phyloP scores from a whole-genome alignment of 129 eudicot genomes.

The Artemisia argyi region DNA sequence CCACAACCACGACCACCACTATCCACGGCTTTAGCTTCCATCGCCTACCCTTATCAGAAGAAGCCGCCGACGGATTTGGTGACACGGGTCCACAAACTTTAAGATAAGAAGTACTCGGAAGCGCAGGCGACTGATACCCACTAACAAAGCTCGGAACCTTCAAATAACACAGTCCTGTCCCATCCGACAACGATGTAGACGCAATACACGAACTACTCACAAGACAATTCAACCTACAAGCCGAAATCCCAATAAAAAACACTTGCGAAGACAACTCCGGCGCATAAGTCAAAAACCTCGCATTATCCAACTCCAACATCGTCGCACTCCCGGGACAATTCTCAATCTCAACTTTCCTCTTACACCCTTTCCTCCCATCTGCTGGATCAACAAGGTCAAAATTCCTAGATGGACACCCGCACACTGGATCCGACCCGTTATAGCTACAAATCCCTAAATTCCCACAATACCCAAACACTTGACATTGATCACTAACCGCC shows the following conservation, averaged over 20 bases:
- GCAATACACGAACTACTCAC: constrained; percentile 62
- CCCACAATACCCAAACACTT: constrained; percentile 86
- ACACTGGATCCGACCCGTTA: constrained; percentile 61
- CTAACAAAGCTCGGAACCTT: constrained; percentile 62
- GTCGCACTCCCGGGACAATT: constrained; percentile 59
- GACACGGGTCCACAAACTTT: constrained; percentile 65
- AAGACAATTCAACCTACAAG: constrained; percentile 80
- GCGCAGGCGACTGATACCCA: constrained; percentile 75
- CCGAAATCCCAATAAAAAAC: constrained; percentile 53
- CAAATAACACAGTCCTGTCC: constrained; percentile 75
- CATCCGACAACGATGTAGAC: constrained; percentile 80
- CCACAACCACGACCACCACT: constrained; percentile 60
- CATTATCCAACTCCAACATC: constrained; percentile 60
- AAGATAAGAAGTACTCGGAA: constrained; percentile 83
- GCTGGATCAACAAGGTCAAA: constrained; percentile 55
- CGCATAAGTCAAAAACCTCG: constrained; percentile 60
- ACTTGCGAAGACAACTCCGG: constrained; percentile 57
- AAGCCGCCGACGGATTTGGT: constrained; percentile 43
- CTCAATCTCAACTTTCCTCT: constrained; percentile 63
- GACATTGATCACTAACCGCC: constrained; percentile 83
- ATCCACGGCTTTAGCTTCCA: constrained; percentile 69
- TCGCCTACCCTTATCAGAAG: constrained; percentile 4
- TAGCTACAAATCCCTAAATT: constrained; percentile 83
- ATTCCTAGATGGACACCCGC: constrained; percentile 84
- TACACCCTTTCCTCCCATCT: constrained; percentile 66